Percentiles rank a stretch among this genome's conserved stretches.
phyloP scores from a whole-genome alignment of 2,329 filamentous ascomycete genomes.

The Chrysosporium queenslandicum region DNA sequence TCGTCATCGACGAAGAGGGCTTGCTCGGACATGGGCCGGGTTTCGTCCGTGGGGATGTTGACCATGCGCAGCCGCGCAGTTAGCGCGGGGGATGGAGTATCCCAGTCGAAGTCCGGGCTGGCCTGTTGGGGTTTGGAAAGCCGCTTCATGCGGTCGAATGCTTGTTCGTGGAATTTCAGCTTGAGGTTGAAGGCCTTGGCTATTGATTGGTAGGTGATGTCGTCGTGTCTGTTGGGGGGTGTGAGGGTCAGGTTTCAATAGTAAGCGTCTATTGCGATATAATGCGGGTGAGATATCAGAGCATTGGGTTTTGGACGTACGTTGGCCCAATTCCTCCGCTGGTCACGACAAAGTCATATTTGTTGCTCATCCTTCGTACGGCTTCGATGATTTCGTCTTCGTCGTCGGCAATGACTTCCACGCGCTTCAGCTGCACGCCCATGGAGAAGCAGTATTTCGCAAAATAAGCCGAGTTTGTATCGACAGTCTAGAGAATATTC shows the following conservation, averaged over 20 bases:
- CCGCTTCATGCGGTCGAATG: slow-evolving; percentile 72
- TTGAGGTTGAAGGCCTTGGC: slow-evolving; percentile 75
- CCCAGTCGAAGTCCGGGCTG: slow-evolving; percentile 72
- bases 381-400: slow-evolving; percentile 84
- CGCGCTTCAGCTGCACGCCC: slow-evolving; percentile 61
- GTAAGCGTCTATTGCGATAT: neutral
- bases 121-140: slow-evolving; percentile 63
- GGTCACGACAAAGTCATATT: slow-evolving; percentile 91
- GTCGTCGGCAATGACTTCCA: slow-evolving; percentile 91
- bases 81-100: slow-evolving; percentile 64
- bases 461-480: slow-evolving; percentile 56
- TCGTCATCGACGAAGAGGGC: slow-evolving; percentile 69
- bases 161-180: slow-evolving; percentile 64
- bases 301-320: slow-evolving; percentile 42
- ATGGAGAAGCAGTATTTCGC: slow-evolving; percentile 57
- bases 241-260: neutral
- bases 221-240: slow-evolving; percentile 66
- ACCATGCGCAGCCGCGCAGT: slow-evolving; percentile 87
- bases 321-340: slow-evolving; percentile 93
- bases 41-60: slow-evolving; percentile 65
- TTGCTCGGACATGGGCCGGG: slow-evolving; percentile 56
- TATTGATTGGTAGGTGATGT: slow-evolving; percentile 93
- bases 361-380: slow-evolving; percentile 71
- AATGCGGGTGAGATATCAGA: no score
- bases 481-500: slow-evolving; percentile 44